Evolutionary conservation across 2,329 filamentous ascomycete species (phyloP), one percentile per base, ranked within the genome.

Genomic region (Blastomyces silverae): DNA sequence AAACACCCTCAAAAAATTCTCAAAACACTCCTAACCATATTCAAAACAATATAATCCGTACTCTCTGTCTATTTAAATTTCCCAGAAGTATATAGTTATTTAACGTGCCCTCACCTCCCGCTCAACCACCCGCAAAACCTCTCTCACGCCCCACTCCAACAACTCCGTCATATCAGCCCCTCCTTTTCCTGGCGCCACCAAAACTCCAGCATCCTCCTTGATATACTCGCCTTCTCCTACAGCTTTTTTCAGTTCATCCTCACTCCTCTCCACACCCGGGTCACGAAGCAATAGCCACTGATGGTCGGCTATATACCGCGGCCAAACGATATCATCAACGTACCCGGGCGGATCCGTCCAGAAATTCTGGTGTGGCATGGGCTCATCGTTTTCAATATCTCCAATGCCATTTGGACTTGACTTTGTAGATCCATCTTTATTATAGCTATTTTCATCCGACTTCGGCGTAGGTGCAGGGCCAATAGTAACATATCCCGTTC

Each of bases 261-360:
- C 37, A 64, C 69, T 65, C 15, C 61, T 64, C 20, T 58, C 52
- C 17, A 50, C 31, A 1, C 46, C 66, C 76, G 70, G 55, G 0
- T 85, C 88, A 8, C 79, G 78, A 68, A 87, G 77, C 73, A 97
- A 94, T 75, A 99, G 80, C 82, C 90, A 96, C 28, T 81, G 80
- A 78, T 97, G 92, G 71, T 91, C 86, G 63, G 84, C 81, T 3
- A 89, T 90, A 76, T 97, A 97, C 71, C 96, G 93, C 3, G 93
- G 93, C 94, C 94, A 99, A 4, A 99, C 94, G 64, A 99, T 84
- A 74, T 89, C 85, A 74, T 97, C 92, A 48, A 97, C 92, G 75
- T 97, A 99, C 0, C 91, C 92, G 0, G 91, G 91, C 0, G 94
- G 94, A 76, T 99, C 94, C 64, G 87, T 84, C 94, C 94, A 99